Conservation (phyloP, 2,329 filamentous ascomycete species). For the Beauveria medogensis region DNA sequence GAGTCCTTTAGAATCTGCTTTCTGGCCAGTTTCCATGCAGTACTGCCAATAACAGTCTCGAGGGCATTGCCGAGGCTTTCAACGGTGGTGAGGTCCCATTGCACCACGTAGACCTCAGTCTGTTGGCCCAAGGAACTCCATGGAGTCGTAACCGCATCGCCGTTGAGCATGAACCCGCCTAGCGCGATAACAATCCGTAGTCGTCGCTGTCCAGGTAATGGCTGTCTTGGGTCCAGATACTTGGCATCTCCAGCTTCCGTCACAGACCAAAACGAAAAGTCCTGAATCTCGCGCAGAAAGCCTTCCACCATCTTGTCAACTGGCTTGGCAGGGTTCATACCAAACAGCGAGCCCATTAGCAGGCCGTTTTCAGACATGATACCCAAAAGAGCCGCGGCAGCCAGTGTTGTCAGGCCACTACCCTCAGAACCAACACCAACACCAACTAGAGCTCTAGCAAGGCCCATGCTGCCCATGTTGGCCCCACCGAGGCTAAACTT, state of each 20-base stretch:
- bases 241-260: conserved; percentile 36
- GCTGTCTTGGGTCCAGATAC: conserved; percentile 40
- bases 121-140: conserved; percentile 70
- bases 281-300: conserved; percentile 78
- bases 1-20: conserved; percentile 38
- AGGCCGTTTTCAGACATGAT: conserved; percentile 71
- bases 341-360: conserved; percentile 77
- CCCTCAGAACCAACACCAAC: conserved; percentile 74
- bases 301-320: conserved; percentile 79
- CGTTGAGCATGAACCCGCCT: conserved; percentile 69
- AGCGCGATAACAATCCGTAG: conserved; percentile 78
- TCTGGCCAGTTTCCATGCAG: conserved; percentile 66
- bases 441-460: conserved; percentile 68
- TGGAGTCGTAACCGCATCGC: conserved; percentile 59
- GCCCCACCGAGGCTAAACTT: conserved; percentile 50
- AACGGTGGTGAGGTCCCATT: conserved; percentile 75
- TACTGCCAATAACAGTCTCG: conserved; percentile 66
- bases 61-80: conserved; percentile 71
- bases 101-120: conserved; percentile 72
- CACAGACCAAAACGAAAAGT: conserved; percentile 79
- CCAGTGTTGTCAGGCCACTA: conserved; percentile 65
- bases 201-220: conserved; percentile 52
- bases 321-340: conserved; percentile 81
- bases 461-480: conserved; percentile 56
- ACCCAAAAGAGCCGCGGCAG: conserved; percentile 72